These are phyloP conservation scores for Kalmusia sp. DNA, from an alignment of 2,329 filamentous ascomycete species.

Conservation along the genomic window DNA sequence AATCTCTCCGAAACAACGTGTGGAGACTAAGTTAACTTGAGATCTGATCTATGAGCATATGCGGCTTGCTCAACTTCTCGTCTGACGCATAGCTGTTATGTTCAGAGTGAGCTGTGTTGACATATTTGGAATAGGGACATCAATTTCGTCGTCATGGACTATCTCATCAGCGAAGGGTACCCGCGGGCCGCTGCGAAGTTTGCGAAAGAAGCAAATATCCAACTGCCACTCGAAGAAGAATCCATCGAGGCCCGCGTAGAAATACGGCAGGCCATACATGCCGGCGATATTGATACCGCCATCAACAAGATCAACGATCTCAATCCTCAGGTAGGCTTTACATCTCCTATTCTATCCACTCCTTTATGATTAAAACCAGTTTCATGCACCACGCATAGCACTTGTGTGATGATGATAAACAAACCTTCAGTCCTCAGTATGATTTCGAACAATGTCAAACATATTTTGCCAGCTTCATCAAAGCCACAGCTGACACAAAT, in stretches of 20 bases:
- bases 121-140: constrained; percentile 73
- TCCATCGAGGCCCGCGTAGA: constrained; percentile 80
- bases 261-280: constrained; percentile 85
- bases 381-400: constrained; percentile 99
- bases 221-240: constrained; percentile 72
- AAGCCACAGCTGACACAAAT: constrained; percentile 29
- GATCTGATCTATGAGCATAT: constrained; percentile 63
- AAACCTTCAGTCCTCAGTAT: constrained; percentile 86
- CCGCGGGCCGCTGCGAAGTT: constrained; percentile 92
- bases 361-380: constrained; percentile 89
- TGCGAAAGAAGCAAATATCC: constrained; percentile 89
- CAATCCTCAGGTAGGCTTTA: constrained; percentile 80
- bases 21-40: constrained; percentile 88
- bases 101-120: constrained; percentile 28
- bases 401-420: constrained; percentile 89
- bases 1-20: constrained; percentile 99
- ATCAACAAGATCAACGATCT: constrained; percentile 89
- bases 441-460: constrained; percentile 54
- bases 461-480: constrained; percentile 11
- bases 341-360: constrained; percentile 14
- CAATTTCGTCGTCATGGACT: constrained; percentile 94
- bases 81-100: background rate
- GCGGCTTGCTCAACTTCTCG: constrained; percentile 19
- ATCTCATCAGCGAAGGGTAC: constrained; percentile 94
- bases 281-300: constrained; percentile 83